Conservation (phyloP, 1,284 basidiomycete genomes). For the Trametes pubescens region DNA sequence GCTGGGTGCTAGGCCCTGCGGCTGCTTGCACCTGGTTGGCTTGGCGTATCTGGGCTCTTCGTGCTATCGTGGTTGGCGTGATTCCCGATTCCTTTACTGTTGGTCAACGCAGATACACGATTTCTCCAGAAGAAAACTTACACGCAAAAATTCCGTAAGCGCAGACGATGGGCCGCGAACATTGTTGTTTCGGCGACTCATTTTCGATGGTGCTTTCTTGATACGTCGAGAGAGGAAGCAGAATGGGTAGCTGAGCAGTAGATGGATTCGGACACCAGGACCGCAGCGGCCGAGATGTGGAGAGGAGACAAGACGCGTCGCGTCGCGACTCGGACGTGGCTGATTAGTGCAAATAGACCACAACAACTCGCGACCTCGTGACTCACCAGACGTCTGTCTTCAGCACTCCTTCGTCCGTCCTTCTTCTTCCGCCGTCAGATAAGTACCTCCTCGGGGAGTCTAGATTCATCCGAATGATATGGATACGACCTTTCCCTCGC, state of each 20-base stretch:
- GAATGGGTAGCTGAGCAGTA: neutral
- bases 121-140: too few relatives aligned
- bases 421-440: too few relatives aligned
- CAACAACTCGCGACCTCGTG: slow-evolving; percentile 27
- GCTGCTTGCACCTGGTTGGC: slow-evolving; percentile 47
- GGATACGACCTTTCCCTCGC: too few relatives aligned
- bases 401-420: neutral
- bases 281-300: neutral
- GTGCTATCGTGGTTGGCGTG: slow-evolving; percentile 70
- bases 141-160: slow-evolving; percentile 90
- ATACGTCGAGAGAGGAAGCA: too few relatives aligned
- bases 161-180: slow-evolving; percentile 92
- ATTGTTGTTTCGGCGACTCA: slow-evolving; percentile 65
- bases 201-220: too few relatives aligned
- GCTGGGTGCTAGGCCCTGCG: slow-evolving; percentile 57
- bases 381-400: neutral
- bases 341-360: slow-evolving; percentile 31
- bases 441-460: too few relatives aligned
- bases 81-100: slow-evolving; percentile 79
- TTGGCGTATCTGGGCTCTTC: slow-evolving; percentile 57
- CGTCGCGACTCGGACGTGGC: slow-evolving; percentile 36
- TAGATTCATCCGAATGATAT: too few relatives aligned
- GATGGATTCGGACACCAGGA: neutral
- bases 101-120: neutral
- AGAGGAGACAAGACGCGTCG: slow-evolving; percentile 1